Evolutionary conservation across 139 green algal genomes (phyloP), one percentile per base, ranked within the genome.

Genomic region (Nannochloris sp.): DNA sequence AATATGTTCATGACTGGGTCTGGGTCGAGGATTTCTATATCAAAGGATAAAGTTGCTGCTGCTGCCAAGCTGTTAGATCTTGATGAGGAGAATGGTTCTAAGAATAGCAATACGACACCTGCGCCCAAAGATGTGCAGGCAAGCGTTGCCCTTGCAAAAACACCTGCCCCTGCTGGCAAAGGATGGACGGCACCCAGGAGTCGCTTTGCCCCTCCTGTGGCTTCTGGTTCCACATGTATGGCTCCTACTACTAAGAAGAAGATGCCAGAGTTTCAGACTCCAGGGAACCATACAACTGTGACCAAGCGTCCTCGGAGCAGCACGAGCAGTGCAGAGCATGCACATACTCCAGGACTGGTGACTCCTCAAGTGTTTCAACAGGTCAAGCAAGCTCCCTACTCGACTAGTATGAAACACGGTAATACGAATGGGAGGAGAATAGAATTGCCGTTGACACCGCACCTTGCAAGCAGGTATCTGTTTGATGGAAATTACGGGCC

Each of bases 11-110:
- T 20, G 12, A 64, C 58, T 57, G 40, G 40, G 14, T 29, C 23
- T 17, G 58, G 58, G n/a, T 57, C 16, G 20, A 64, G 58, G 25
- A 23, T 64, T 17, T 17, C 57, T 29, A 51, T 64, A 44, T 49
- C 58, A 29, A 31, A 29, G 23, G 40, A 51, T 17, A 28, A 51
- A 56, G 16, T 64, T 10, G 58, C 17, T 28, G 58, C 58, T 29
- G 58, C 40, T 29, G 20, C n/a, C 16, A 23, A 29, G 14, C 58
- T 64, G n/a, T 28, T 64, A 16, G 58, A 25, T 17, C n/a, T n/a
- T 2, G 23, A 50, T 2, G 58, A 59, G 20, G 43, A 59, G 17
- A 9, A 12, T 20, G 16, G 11, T 11, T 56, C 56, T 23, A 20
- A 55, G 16, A 46, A 20, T 20, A 46, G n/a, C n/a, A 44, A n/a